A percentile compares a stretch with the other conserved stretches of the same genome.
These are phyloP conservation scores for Coniochaeta prunicola DNA, from an alignment of 2,329 filamentous ascomycete genomes.

Conservation along the genomic window DNA sequence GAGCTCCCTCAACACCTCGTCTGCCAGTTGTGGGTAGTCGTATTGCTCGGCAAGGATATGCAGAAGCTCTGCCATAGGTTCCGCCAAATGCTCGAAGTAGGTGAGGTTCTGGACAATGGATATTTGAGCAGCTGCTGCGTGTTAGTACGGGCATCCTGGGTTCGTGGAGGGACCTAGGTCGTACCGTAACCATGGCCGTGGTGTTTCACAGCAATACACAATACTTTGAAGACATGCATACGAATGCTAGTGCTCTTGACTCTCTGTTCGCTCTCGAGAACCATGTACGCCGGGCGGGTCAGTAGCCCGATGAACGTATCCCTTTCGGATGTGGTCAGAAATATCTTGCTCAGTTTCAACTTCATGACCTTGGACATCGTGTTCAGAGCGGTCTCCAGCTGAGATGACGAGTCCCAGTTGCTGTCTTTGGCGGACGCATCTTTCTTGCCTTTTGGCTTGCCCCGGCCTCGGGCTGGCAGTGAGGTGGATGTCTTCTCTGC, in stretches of 20 bases:
- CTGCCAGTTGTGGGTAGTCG: constrained; percentile 90
- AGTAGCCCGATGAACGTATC: constrained; percentile 92
- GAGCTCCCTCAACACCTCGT: constrained; percentile 88
- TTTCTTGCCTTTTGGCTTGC: constrained; percentile 69
- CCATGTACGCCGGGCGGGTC: constrained; percentile 85
- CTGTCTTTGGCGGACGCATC: constrained; percentile 64
- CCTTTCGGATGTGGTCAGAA: constrained; percentile 90
- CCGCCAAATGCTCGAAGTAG: constrained; percentile 97
- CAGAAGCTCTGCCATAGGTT: constrained; percentile 97
- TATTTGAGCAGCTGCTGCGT: constrained; percentile 73
- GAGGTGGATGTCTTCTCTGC: constrained; percentile 77
- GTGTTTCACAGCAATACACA: constrained; percentile 95
- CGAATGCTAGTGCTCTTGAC: constrained; percentile 83
- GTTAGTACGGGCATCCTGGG: constrained; percentile 9
- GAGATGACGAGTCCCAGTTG: constrained; percentile 80
- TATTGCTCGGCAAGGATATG: constrained; percentile 96
- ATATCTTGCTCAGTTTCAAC: constrained; percentile 85
- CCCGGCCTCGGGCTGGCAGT: constrained; percentile 63
- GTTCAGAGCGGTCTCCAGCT: constrained; percentile 83
- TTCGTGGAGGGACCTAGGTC: constrained; percentile 14
- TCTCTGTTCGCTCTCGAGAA: constrained; percentile 88
- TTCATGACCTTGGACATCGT: constrained; percentile 95
- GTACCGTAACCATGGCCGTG: constrained; percentile 93
- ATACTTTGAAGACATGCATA: constrained; percentile 95
- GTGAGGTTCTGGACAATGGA: constrained; percentile 96